A percentile compares a stretch with the other conserved stretches of the same genome.
These are phyloP conservation scores for Chrysosporium queenslandicum DNA, from an alignment of 2,329 filamentous ascomycete genomes.

Conservation along the genomic window DNA sequence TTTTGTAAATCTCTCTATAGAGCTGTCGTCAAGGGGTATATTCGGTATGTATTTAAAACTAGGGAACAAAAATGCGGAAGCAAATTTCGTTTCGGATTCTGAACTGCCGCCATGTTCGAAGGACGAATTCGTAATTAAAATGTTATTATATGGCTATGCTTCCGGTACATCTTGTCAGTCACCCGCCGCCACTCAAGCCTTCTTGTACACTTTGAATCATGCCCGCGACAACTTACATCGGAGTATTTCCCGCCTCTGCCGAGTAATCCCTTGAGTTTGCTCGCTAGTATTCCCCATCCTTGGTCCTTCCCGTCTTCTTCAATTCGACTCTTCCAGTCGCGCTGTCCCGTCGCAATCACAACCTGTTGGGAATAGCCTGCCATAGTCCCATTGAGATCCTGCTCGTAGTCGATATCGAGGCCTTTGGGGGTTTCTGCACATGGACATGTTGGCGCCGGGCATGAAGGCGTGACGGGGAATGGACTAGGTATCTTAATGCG, in stretches of 20 bases:
- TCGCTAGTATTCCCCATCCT: constrained; percentile 42
- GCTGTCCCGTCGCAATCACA: constrained; percentile 67
- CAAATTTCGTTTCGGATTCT: constrained; percentile 16
- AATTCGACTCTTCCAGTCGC: constrained; percentile 74
- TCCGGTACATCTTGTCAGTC: no score
- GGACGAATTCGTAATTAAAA: constrained; percentile 67
- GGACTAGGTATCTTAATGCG: constrained; percentile 32
- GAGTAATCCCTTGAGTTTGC: constrained; percentile 59
- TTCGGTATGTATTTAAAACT: constrained; percentile 70
- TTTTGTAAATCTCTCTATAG: constrained; percentile 39
- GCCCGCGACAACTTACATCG: constrained; percentile 55
- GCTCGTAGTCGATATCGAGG: constrained; percentile 63
- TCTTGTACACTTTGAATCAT: no score
- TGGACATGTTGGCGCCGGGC: constrained; percentile 65
- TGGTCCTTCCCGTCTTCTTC: constrained; percentile 60
- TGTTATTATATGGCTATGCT: constrained; percentile 67
- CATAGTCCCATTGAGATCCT: constrained; percentile 65
- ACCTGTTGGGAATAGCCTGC: constrained; percentile 71
- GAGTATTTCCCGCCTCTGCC: constrained; percentile 56
- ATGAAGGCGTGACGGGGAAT: constrained; percentile 45
- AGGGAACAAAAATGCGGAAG: constrained; percentile 67
- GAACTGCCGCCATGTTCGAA: constrained; percentile 47
- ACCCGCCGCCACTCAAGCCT: no score
- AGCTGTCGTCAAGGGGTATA: constrained; percentile 53
- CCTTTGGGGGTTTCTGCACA: constrained; percentile 62